phyloP scores from a whole-genome alignment of 2,329 filamentous ascomycete genomes.

The Parafenestella ontariensis region DNA sequence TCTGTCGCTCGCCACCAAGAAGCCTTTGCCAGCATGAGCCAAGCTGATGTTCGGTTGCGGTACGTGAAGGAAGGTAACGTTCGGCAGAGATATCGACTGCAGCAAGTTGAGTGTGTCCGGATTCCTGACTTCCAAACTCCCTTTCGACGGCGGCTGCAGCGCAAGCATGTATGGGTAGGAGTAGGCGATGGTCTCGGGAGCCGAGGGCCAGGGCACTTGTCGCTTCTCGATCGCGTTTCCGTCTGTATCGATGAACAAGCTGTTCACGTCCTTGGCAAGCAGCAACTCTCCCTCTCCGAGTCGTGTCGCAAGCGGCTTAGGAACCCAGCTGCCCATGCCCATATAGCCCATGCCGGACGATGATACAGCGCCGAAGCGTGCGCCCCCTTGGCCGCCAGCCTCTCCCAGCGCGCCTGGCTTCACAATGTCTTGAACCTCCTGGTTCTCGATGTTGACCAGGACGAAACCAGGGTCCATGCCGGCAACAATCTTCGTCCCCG shows the following conservation, averaged over 20 bases:
- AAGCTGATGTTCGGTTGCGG: constrained; percentile 91
- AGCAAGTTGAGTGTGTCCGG: constrained; percentile 89
- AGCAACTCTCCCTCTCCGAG: constrained; percentile 84
- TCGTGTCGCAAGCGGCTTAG: constrained; percentile 85
- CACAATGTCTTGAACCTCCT: constrained; percentile 77
- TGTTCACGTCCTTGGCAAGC: constrained; percentile 97
- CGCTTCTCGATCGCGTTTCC: constrained; percentile 82
- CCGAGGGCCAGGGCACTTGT: constrained; percentile 89
- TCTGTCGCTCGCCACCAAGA: constrained; percentile 89
- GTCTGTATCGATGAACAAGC: constrained; percentile 84
- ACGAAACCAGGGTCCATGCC: constrained; percentile 93
- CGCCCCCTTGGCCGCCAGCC: constrained; percentile 68
- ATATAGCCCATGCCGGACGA: constrained; percentile 95
- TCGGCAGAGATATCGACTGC: constrained; percentile 82
- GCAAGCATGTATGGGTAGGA: constrained; percentile 96
- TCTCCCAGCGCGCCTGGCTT: constrained; percentile 76
- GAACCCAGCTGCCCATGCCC: constrained; percentile 89
- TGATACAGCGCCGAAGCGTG: constrained; percentile 81
- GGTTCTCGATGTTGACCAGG: constrained; percentile 81
- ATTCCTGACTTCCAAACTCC: constrained; percentile 87
- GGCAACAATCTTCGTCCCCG: constrained; percentile 82
- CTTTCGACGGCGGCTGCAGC: constrained; percentile 82
- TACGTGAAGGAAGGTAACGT: constrained; percentile 85
- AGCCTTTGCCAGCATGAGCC: constrained; percentile 95
- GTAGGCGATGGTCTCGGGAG: constrained; percentile 91